Base-by-base conservation (phyloP, 2,329 filamentous ascomycete genomes). In the Hypomyces perniciosus region DNA sequence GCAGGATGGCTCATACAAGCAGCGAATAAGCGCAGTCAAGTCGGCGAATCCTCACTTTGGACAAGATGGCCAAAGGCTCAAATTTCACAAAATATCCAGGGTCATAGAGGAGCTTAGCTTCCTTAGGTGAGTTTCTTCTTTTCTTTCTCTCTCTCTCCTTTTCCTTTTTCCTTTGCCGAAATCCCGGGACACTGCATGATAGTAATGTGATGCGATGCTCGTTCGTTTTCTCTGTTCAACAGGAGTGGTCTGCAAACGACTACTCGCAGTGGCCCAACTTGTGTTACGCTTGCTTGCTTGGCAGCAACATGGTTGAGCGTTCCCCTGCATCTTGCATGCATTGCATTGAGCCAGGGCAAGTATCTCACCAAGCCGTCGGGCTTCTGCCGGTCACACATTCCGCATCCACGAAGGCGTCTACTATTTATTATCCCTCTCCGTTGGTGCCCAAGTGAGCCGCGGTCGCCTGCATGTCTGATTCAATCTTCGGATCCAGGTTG, bases 51-150 rank as follows among this genome's bases (percentile, higher is more conserved):
- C 86, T 0, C 78, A 84, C 59, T 90, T 86, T 66, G 77, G 76
- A 3, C 55, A 57, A 5, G 57, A 65, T 28, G 78, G 77, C 4
- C 75, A 77, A 50, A 68, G 68, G n/a, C 64, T 90, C 42, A 68
- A 74, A 13, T 90, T 89, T 62, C 68, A 71, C 34, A 74, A 75
- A 33, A 69, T 83, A 42, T 71, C 73, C 48, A 76, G 78, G 45
- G 76, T 89, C 8, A 76, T 86, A 10, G 82, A 87, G 61, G 79
- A 85, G 58, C 72, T 90, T 57, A 86, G 83, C 60, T 90, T 90
- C 62, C 68, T 90, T 31, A 79, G 83, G 86, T 90, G 68, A 74
- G 84, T 26, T 38, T 12, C 30, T 4, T n/a, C n/a, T 8, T 20
- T 10, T 33, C 10, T 27, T 4, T 34, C 9, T 33, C 10, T 26